phyloP scores from a whole-genome alignment of 306 rosid genomes.

The Erythrophleum fordii region DNA sequence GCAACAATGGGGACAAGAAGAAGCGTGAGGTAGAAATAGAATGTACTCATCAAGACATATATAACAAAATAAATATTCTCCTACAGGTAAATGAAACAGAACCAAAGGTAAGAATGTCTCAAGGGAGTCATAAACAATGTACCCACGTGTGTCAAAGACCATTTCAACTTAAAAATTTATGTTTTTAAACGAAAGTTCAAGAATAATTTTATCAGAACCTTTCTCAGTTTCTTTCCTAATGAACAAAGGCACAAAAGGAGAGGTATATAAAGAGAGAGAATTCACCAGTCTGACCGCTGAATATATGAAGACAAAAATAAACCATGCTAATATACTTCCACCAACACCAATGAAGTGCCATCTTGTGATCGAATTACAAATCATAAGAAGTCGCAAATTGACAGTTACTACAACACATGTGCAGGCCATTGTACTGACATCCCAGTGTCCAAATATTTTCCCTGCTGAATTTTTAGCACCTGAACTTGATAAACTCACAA shows the following conservation, averaged over 20 bases:
- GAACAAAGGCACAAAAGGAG: background rate
- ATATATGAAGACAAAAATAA: conserved; percentile 74
- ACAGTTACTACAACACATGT: conserved; percentile 90
- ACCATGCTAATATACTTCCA: conserved; percentile 95
- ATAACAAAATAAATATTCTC: conserved; percentile 78
- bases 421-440: conserved; percentile 94
- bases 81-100: conserved; percentile 59
- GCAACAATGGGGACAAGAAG: conserved; percentile 84
- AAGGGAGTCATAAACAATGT: background rate
- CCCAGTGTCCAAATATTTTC: conserved; percentile 86
- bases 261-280: conserved; percentile 13
- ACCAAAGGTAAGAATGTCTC: conserved; percentile 26
- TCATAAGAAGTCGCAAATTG: conserved; percentile 81
- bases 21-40: conserved; percentile 76
- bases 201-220: background rate
- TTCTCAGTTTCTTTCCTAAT: conserved; percentile 11
- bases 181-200: background rate
- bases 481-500: conserved; percentile 57
- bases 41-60: conserved; percentile 83
- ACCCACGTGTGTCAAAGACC: background rate
- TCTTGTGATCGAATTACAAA: conserved; percentile 85
- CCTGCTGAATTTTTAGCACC: conserved; percentile 72
- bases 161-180: background rate
- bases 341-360: conserved; percentile 95
- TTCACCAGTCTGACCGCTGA: conserved; percentile 75